These are phyloP conservation scores for Cucurbita argyrosperma DNA, from an alignment of 306 rosid genomes.

Conservation along the genomic window DNA sequence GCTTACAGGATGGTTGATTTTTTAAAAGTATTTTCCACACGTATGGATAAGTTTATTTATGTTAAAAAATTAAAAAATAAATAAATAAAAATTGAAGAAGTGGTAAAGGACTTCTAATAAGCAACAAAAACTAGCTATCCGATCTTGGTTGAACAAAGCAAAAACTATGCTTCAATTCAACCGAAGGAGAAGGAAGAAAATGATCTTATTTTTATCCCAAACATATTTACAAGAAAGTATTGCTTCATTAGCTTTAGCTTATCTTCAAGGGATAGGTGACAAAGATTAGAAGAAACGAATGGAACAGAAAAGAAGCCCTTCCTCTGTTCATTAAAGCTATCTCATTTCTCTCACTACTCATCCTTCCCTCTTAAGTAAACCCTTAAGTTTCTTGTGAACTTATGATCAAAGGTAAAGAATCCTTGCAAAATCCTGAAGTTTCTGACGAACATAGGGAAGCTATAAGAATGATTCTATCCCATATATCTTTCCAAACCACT, in stretches of 20 bases:
- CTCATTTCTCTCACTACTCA: slow-evolving; percentile 26
- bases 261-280: slow-evolving; percentile 33
- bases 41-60: no score
- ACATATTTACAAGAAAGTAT: no score
- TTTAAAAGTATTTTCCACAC: no score
- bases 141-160: no score
- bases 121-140: no score
- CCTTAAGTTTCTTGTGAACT: neutral
- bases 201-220: no score
- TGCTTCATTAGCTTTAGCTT: neutral
- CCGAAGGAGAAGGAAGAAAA: no score
- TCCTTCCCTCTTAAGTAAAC: neutral
- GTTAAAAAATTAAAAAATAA: no score
- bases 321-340: slow-evolving; percentile 54
- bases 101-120: no score
- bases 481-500: neutral
- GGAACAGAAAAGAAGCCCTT: slow-evolving; percentile 63
- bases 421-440: neutral
- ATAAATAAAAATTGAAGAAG: no score
- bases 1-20: no score
- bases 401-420: neutral
- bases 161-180: no score
- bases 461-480: neutral
- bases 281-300: slow-evolving; percentile 50
- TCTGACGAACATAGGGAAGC: neutral